A percentile compares a stretch with the other conserved stretches of the same genome.
phyloP scores from a whole-genome alignment of 129 eudicot genomes.

The Lactuca saligna region DNA sequence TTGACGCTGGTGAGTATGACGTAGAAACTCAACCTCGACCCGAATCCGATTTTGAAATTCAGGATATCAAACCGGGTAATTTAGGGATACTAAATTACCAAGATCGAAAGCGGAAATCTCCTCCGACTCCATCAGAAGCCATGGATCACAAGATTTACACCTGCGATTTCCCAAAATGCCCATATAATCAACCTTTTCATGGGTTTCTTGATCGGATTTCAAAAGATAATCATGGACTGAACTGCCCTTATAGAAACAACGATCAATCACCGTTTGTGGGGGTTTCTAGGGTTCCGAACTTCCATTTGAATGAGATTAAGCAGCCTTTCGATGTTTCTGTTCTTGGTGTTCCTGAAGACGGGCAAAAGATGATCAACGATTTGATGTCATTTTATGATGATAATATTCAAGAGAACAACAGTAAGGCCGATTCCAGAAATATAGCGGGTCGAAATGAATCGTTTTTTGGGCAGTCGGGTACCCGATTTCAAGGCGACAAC shows the following conservation, averaged over 20 bases:
- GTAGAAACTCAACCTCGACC: conserved; percentile 59
- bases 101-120: conserved; percentile 57
- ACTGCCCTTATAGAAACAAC: conserved; percentile 41
- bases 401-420: conserved; percentile 48
- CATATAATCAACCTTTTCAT: conserved; percentile 50
- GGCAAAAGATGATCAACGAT: conserved; percentile 64
- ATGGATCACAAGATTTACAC: conserved; percentile 54
- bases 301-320: conserved; percentile 39
- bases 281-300: conserved; percentile 30
- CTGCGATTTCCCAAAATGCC: conserved; percentile 60
- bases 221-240: conserved; percentile 62
- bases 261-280: conserved; percentile 31
- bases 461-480: conserved; percentile 33
- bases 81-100: conserved; percentile 35
- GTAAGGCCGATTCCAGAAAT: conserved; percentile 22
- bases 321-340: conserved; percentile 46
- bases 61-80: conserved; percentile 55
- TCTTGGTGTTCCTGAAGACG: conserved; percentile 74
- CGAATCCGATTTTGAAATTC: conserved; percentile 40
- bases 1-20: conserved; percentile 66
- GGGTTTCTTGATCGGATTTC: conserved; percentile 60
- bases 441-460: conserved; percentile 27
- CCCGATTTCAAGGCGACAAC: conserved; percentile 42
- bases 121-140: conserved; percentile 29
- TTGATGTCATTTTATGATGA: conserved; percentile 65